Evolutionary conservation across 1,284 basidiomycete species (phyloP).

Genomic region (Thecaphora thlaspeos): DNA sequence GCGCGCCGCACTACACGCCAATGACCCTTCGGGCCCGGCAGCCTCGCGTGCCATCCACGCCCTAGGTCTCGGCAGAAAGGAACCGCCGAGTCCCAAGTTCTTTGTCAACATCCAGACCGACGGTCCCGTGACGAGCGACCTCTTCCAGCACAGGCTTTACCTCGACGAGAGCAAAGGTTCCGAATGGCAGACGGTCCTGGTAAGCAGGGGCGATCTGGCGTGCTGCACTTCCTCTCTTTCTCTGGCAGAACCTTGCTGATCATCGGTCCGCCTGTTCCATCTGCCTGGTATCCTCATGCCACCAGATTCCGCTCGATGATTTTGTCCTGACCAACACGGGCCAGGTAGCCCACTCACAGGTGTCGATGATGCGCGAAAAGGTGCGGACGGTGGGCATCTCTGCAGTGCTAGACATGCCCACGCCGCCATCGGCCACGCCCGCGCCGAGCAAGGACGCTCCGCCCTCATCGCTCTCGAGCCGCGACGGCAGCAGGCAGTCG

Average conservation of each 20-base stretch:
- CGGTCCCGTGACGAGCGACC: slow-evolving; percentile 65
- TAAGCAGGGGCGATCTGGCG: slow-evolving; percentile 62
- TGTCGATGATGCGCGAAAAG: slow-evolving; percentile 73
- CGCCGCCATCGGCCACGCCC: slow-evolving; percentile 18
- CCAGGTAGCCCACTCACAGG: slow-evolving; percentile 66
- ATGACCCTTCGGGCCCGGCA: slow-evolving; percentile 33
- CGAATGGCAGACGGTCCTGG: slow-evolving; percentile 80
- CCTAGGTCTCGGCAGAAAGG: slow-evolving; percentile 33
- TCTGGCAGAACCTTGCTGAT: no score
- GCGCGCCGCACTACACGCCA: slow-evolving; percentile 42
- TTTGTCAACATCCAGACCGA: slow-evolving; percentile 85
- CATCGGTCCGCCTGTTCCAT: background rate
- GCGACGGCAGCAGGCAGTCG: slow-evolving; percentile 1
- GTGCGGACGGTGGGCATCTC: slow-evolving; percentile 80
- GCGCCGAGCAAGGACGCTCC: slow-evolving; percentile 20
- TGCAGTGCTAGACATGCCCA: slow-evolving; percentile 45
- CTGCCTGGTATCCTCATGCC: background rate
- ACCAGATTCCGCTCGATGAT: slow-evolving; percentile 73
- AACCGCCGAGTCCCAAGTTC: slow-evolving; percentile 55
- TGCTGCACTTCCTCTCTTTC: no score
- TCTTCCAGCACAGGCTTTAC: slow-evolving; percentile 85
- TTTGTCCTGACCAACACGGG: slow-evolving; percentile 83
- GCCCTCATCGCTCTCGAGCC: slow-evolving; percentile 15
- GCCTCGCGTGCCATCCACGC: slow-evolving; percentile 44
- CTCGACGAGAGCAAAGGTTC: slow-evolving; percentile 68